Conservation (phyloP, 2,329 filamentous ascomycete genomes). For the Fusarium hainanense region DNA sequence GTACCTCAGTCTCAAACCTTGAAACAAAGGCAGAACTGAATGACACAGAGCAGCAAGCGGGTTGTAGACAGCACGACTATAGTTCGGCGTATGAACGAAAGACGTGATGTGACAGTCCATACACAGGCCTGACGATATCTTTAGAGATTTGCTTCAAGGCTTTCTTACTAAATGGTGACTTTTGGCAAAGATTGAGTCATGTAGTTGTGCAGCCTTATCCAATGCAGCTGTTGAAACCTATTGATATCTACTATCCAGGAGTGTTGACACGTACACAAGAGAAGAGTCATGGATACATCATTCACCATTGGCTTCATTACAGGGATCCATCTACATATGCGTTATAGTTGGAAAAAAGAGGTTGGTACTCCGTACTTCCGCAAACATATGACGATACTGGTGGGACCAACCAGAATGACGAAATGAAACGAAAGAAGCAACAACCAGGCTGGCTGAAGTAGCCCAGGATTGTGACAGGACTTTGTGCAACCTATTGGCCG, state of each 20-base stretch:
- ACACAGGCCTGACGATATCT: neutral
- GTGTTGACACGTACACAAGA: neutral
- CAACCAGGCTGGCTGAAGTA: conserved; percentile 7
- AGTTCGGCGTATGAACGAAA: neutral
- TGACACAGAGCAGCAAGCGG: neutral
- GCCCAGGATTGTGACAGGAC: conserved; percentile 12
- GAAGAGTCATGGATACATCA: neutral
- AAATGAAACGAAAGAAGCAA: neutral
- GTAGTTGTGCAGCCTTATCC: no score
- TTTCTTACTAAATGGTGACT: neutral
- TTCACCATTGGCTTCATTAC: neutral
- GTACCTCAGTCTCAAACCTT: neutral
- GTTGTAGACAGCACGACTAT: neutral
- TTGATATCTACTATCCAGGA: neutral
- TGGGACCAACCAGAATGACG: conserved; percentile 1
- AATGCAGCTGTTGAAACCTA: no score
- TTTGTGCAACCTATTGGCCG: neutral
- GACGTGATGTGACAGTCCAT: neutral
- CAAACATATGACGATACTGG: conserved; percentile 11
- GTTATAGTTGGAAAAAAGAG: neutral
- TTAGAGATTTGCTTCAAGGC: neutral
- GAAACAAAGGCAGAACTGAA: neutral
- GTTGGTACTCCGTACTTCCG: neutral
- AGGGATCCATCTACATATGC: neutral
- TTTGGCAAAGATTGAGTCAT: neutral